phyloP scores from a whole-genome alignment of 1,284 basidiomycete species.

The Inonotus hispidus region DNA sequence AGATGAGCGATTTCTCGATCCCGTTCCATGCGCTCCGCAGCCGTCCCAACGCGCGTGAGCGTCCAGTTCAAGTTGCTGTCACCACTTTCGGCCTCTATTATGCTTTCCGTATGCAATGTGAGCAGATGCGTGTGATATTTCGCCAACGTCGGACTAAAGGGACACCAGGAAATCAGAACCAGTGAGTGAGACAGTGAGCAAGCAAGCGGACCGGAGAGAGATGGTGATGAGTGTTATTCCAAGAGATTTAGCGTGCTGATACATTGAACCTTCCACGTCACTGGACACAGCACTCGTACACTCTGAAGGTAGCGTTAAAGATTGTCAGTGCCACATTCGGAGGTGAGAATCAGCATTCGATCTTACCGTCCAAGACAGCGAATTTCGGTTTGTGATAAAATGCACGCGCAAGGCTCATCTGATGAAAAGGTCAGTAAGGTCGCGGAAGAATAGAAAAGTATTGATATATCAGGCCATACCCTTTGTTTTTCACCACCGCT shows the following conservation, averaged over 20 bases:
- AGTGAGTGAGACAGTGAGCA: background rate
- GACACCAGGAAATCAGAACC: background rate
- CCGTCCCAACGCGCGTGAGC: conserved; percentile 63
- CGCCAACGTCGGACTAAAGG: conserved; percentile 61
- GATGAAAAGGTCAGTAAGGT: conserved; percentile 12
- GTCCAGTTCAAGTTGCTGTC: conserved; percentile 66
- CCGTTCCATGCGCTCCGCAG: conserved; percentile 66
- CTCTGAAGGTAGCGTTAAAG: conserved; percentile 44
- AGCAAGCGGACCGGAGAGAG: conserved; percentile 56
- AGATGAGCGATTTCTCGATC: conserved; percentile 66
- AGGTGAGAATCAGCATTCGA: background rate
- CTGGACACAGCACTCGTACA: conserved; percentile 96
- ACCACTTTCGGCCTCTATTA: conserved; percentile 31
- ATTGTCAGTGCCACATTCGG: background rate
- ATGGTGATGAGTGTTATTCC: conserved; percentile 94
- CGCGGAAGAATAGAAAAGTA: background rate
- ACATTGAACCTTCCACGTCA: conserved; percentile 95
- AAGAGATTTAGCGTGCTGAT: conserved; percentile 87
- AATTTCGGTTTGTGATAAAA: conserved; percentile 82
- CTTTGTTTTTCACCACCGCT: conserved; percentile 96
- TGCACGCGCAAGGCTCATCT: conserved; percentile 84
- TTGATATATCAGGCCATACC: conserved; percentile 31
- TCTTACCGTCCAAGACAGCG: conserved; percentile 67
- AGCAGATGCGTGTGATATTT: conserved; percentile 83
- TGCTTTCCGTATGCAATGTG: conserved; percentile 41